Conservation (phyloP, 352 stramenopile species). For the Globisporangium rhizosaccharum region DNA sequence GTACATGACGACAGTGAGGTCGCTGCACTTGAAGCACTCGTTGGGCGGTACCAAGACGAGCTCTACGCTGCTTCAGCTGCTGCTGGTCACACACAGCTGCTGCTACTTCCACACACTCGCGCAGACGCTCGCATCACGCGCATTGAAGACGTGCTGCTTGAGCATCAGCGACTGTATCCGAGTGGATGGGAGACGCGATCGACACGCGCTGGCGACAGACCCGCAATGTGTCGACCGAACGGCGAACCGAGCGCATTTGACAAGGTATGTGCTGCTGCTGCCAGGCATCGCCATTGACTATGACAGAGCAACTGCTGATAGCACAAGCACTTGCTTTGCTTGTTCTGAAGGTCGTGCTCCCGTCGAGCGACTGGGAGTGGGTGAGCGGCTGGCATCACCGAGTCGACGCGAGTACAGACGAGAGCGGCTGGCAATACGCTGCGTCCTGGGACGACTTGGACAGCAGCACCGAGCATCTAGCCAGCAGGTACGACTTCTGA, state of each 20-base stretch:
- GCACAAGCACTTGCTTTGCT: too few species aligned
- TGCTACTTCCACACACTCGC: background rate
- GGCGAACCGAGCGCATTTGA: slow-evolving; percentile 35
- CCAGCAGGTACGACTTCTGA: slow-evolving; percentile 8
- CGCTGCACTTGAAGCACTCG: slow-evolving; percentile 46
- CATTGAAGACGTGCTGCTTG: slow-evolving; percentile 48
- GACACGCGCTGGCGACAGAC: slow-evolving; percentile 10
- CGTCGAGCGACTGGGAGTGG: slow-evolving; percentile 57
- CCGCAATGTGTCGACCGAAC: slow-evolving; percentile 20
- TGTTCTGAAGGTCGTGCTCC: slow-evolving; percentile 32
- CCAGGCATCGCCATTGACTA: background rate
- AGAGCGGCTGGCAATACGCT: slow-evolving; percentile 53
- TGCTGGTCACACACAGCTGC: background rate
- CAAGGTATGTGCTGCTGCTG: slow-evolving; percentile 19
- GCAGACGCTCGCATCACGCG: slow-evolving; percentile 15
- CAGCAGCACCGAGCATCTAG: slow-evolving; percentile 14
- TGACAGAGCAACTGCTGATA: too few species aligned
- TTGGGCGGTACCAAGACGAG: slow-evolving; percentile 57
- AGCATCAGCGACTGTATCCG: slow-evolving; percentile 42
- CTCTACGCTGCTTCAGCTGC: slow-evolving; percentile 8
- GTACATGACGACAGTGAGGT: slow-evolving; percentile 36
- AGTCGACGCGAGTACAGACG: slow-evolving; percentile 40
- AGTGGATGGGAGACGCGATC: slow-evolving; percentile 19
- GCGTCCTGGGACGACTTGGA: slow-evolving; percentile 25
- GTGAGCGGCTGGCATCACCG: slow-evolving; percentile 43